Base-by-base conservation (phyloP, 129 eudicot species). In the Deinandra increscens region DNA sequence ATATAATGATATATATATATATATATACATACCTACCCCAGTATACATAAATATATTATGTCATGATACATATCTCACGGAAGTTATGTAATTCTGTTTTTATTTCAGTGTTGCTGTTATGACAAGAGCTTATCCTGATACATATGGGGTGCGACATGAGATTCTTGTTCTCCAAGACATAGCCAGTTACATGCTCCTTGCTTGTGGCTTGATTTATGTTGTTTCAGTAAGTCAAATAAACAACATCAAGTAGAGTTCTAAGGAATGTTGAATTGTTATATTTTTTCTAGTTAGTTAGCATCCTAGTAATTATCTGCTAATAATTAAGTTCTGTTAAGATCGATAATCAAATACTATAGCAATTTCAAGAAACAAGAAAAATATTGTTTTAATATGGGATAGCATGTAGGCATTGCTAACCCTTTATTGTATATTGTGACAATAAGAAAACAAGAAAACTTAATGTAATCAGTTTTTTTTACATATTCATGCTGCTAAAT, bases 91-190 rank as follows among this genome's bases (percentile, higher is more conserved):
- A 14, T 60, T 19, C 23, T 48, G 22, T 70, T 13, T 49, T 68
- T 50, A 39, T 70, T 76, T 69, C 77, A 93, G 99, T 80, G 97
- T 89, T 87, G 99, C 99, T 74, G 97, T 93, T 59, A 93, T 93
- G 99, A 93, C 99, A 42, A 87, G 93, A 86, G 99, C 99, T 59
- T 93, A 79, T 75, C 88, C 92, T 45, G 91, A 93, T 61, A 43
- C 73, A 42, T 41, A 70, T 29, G 81, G 60, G 58, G 73, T 81
- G 74, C 78, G 73, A 44, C 62, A 73, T 60, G 85, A 80, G 73
- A 77, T 93, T 58, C 75, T 89, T 45, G 88, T 89, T 84, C 92
- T 93, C 14, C 92, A 83, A 79, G 87, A 88, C 70, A 77, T 93
- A 69, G 85, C 99, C 37, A 59, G 95, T 82, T 93, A 87, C 84